Conservation (phyloP, 192 early-diverging fungal species). For the Coemansia sp. region DNA sequence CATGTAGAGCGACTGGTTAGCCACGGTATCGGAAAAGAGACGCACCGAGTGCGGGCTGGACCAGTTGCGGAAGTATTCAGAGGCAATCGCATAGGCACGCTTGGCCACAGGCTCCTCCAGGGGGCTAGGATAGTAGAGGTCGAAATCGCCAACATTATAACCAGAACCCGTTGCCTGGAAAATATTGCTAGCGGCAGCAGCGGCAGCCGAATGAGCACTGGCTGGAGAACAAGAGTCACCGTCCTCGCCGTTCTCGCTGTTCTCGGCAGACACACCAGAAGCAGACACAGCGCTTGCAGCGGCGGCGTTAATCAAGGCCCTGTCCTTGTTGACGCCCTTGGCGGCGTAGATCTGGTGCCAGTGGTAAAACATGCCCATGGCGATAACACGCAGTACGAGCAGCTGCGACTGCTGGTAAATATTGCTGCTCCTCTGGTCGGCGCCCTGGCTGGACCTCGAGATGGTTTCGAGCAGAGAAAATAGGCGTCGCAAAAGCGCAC, state of each 20-base stretch:
- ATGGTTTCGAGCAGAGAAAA: constrained; percentile 70
- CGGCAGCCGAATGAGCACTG: constrained; percentile 1
- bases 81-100: constrained; percentile 39
- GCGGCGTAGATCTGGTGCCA: constrained; percentile 70
- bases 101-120: constrained; percentile 53
- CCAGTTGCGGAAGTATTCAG: constrained; percentile 49
- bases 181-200: constrained; percentile 16
- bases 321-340: constrained; percentile 32
- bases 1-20: constrained; percentile 44
- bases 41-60: constrained; percentile 34
- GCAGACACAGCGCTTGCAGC: neutral
- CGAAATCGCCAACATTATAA: constrained; percentile 37
- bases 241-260: constrained; percentile 19
- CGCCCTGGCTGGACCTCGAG: constrained; percentile 53
- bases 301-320: constrained; percentile 16
- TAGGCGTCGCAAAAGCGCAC: constrained; percentile 64
- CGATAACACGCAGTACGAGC: constrained; percentile 76
- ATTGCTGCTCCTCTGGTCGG: constrained; percentile 18
- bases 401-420: constrained; percentile 83
- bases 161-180: constrained; percentile 14
- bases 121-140: constrained; percentile 36
- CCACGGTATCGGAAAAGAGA: constrained; percentile 35
- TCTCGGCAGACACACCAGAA: constrained; percentile 5
- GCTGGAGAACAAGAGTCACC: constrained; percentile 6
- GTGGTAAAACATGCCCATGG: constrained; percentile 80